Conservation (phyloP, 371 early-diverging fungal genomes). For the Aphelidium insulamus region DNA sequence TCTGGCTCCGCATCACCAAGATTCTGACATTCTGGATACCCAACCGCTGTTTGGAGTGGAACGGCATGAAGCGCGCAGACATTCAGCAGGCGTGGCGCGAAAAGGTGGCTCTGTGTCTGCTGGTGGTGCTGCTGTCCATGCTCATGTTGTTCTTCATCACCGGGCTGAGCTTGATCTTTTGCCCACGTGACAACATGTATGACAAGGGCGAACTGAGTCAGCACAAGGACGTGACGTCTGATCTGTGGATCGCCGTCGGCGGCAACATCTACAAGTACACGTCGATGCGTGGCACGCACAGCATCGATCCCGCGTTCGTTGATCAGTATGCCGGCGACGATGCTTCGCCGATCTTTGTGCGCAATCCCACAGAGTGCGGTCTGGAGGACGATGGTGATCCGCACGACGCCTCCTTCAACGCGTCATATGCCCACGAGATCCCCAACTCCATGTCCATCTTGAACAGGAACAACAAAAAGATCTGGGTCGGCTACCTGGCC, state of each 20-base stretch:
- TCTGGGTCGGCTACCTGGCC: too few species aligned
- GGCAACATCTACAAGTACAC: slow-evolving; percentile 58
- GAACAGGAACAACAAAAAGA: too few species aligned
- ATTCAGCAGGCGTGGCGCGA: slow-evolving; percentile 88
- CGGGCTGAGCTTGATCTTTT: slow-evolving; percentile 60
- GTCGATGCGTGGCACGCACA: too few species aligned
- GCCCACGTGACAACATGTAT: slow-evolving; percentile 55
- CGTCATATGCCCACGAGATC: too few species aligned
- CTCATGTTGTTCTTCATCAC: slow-evolving; percentile 74
- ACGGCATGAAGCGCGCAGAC: slow-evolving; percentile 55
- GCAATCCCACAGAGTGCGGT: too few species aligned
- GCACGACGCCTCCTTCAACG: too few species aligned
- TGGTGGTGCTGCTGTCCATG: slow-evolving; percentile 57
- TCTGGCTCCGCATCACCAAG: slow-evolving; percentile 67
- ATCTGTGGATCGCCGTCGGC: slow-evolving; percentile 35
- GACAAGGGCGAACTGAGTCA: slow-evolving; percentile 26
- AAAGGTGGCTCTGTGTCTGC: slow-evolving; percentile 70
- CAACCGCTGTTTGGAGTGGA: slow-evolving; percentile 27
- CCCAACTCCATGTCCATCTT: too few species aligned
- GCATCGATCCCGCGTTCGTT: too few species aligned
- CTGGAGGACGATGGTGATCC: too few species aligned
- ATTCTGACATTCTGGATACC: slow-evolving; percentile 75
- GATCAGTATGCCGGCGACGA: too few species aligned
- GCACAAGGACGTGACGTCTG: slow-evolving; percentile 15
- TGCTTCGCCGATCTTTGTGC: too few species aligned